Evolutionary conservation across 208 protist genomes (phyloP), one percentile per base, ranked within the genome.

Genomic region (Leishmania braziliensis): DNA sequence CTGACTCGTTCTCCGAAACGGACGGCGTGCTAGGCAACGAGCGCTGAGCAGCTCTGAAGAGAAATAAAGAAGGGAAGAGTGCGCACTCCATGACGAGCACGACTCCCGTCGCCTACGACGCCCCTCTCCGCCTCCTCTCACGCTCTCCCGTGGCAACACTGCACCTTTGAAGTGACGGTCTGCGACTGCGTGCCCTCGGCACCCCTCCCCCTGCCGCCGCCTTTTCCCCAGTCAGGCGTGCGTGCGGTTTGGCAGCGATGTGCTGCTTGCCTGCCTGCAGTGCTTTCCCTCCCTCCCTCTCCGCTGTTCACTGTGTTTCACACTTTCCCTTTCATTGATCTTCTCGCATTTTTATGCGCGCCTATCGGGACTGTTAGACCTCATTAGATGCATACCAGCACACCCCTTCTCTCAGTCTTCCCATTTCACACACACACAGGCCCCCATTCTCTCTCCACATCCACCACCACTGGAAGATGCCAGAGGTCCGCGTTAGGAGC

Each of bases 401-500:
- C 36, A 39, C 36, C 36, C 36, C 36, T 39, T 39, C 36, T 39
- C 36, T 39, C 36, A 39, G 36, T 2, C 36, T 39, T 39, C 36
- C 36, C 36, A 39, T 39, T 39, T 39, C 1, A 39, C 36, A 36
- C 69, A 10, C 60, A 36, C 60, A 36, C n/a, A 12, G 14, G 60
- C 20, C 36, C 0, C n/a, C 9, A 36, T 18, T 66, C 60, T 4
- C 2, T 36, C n/a, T 39, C 36, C 36, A 39, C 36, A 39, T 39
- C 1, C 33, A 48, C 18, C 50, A 70, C 29, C 14, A 76, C 78
- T 23, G 39, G 4, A 78, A 26, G 16, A 92, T 92, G 89, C 86
- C 91, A 10, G 70, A 78, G 10, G 81, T 94, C 50, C 84, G 83
- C 72, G 87, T 92, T 54, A 88, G 91, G 70, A 88, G 81, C 78